These are phyloP conservation scores for Penicillium macrosclerotiorum DNA, from an alignment of 495 filamentous ascomycete genomes.

Conservation along the genomic window DNA sequence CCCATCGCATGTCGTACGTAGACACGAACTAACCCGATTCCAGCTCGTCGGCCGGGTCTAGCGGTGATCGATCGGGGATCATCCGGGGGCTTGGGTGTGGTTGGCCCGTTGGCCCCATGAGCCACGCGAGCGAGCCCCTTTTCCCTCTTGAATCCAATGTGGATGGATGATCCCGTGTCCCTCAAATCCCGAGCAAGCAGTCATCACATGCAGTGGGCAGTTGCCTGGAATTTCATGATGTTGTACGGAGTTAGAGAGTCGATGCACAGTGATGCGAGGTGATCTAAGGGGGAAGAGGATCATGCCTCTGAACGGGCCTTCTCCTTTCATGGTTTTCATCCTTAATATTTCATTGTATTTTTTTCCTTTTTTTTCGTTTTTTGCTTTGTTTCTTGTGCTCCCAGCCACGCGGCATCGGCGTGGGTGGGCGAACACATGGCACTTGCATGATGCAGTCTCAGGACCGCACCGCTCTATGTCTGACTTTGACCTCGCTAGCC, in stretches of 20 bases:
- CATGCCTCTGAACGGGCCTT: no score
- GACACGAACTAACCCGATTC: conserved; percentile 3
- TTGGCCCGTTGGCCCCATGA: conserved; percentile 20
- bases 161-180: no score
- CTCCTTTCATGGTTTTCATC: not conserved
- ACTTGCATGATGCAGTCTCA: conserved; percentile 20
- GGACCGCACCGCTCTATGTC: conserved; percentile 8
- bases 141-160: no score
- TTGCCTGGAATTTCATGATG: no score
- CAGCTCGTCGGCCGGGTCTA: conserved; percentile 11
- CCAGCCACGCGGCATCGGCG: conserved; percentile 7
- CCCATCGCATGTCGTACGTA: no score
- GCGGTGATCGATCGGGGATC: conserved; percentile 34
- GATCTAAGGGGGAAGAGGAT: not conserved
- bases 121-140: conserved; percentile 19
- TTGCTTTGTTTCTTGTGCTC: not conserved
- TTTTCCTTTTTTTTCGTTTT: conserved; percentile 1
- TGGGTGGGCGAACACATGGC: conserved; percentile 27
- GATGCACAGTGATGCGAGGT: not conserved
- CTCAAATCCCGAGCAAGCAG: no score
- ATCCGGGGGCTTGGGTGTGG: conserved; percentile 24
- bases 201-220: not conserved
- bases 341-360: no score
- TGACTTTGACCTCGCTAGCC: conserved; percentile 8
- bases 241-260: no score